A percentile compares a stretch with the other conserved stretches of the same genome.
Conservation (phyloP, 352 stramenopile species). For the Phytophthora hibernalis region DNA sequence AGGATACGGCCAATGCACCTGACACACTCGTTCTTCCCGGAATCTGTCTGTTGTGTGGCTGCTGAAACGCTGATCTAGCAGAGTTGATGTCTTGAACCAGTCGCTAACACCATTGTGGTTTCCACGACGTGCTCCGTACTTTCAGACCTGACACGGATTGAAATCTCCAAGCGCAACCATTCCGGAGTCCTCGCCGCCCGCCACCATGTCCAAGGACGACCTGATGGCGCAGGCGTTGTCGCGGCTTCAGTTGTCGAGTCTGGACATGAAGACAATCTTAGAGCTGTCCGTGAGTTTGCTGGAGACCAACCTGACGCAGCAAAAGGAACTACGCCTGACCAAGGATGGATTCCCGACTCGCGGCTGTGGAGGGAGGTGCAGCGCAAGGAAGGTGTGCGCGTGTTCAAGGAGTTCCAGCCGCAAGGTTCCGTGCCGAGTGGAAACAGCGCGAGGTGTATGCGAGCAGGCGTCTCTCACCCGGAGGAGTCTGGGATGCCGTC, state of each 20-base stretch:
- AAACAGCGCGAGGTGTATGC: conserved; percentile 36
- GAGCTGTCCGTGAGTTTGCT: conserved; percentile 45
- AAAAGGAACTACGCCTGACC: conserved; percentile 45
- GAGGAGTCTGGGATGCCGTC: conserved; percentile 34
- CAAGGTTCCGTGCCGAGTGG: conserved; percentile 32
- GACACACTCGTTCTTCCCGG: conserved; percentile 23
- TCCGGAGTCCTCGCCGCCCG: conserved; percentile 18
- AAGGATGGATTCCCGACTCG: conserved; percentile 52
- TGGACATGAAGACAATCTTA: conserved; percentile 44
- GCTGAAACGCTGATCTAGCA: background rate
- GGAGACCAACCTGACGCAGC: conserved; percentile 57
- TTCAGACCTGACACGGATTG: background rate
- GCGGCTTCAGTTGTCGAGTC: conserved; percentile 40
- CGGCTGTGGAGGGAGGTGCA: conserved; percentile 52
- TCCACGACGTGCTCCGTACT: conserved; percentile 10
- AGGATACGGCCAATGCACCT: conserved; percentile 3
- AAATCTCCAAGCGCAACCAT: conserved; percentile 26
- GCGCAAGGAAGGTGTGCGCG: conserved; percentile 45
- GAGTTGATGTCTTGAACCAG: conserved; percentile 19
- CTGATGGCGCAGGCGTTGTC: conserved; percentile 44
- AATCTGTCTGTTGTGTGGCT: conserved; percentile 28
- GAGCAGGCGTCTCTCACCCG: conserved; percentile 14
- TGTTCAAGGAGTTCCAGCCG: conserved; percentile 47
- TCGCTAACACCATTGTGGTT: conserved; percentile 27
- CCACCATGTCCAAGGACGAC: conserved; percentile 46